A percentile compares a stretch with the other conserved stretches of the same genome.
Evolutionary conservation across 208 protist genomes (phyloP).

Genomic region (Porcisia hertigi): DNA sequence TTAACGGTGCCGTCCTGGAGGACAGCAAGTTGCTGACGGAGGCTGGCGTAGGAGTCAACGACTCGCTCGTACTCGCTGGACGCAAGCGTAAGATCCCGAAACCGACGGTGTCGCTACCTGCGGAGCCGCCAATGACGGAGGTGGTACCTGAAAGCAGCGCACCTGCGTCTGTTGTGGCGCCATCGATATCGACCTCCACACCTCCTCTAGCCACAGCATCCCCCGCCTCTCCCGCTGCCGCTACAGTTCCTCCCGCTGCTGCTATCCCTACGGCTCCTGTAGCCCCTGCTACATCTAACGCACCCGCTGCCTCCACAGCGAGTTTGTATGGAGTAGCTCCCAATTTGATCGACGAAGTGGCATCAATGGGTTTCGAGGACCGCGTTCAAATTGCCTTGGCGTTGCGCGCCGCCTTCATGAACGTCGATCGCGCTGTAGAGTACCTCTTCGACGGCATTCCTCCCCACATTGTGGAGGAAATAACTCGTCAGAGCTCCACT

Average conservation of each 20-base stretch:
- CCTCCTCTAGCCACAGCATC: not conserved
- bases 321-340: constrained; percentile 39
- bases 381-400: constrained; percentile 71
- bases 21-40: constrained; percentile 62
- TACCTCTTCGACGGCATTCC: constrained; percentile 88
- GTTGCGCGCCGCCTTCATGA: constrained; percentile 85
- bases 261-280: not conserved
- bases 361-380: constrained; percentile 89
- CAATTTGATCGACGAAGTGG: constrained; percentile 74
- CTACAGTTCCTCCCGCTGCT: not conserved
- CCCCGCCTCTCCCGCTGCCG: not conserved
- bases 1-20: constrained; percentile 69
- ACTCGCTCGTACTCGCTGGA: constrained; percentile 68
- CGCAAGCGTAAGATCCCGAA: constrained; percentile 76
- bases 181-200: not conserved
- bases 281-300: constrained; percentile 9
- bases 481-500: constrained; percentile 11
- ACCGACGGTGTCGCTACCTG: constrained; percentile 10
- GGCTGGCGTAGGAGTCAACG: constrained; percentile 46
- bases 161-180: constrained; percentile 6
- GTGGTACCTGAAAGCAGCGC: not conserved
- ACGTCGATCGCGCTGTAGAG: constrained; percentile 85
- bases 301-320: constrained; percentile 11
- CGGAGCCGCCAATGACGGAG: constrained; percentile 13
- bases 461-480: constrained; percentile 37